Base-by-base conservation (phyloP, 73 alveolate species). In the Stentor roeselii region DNA sequence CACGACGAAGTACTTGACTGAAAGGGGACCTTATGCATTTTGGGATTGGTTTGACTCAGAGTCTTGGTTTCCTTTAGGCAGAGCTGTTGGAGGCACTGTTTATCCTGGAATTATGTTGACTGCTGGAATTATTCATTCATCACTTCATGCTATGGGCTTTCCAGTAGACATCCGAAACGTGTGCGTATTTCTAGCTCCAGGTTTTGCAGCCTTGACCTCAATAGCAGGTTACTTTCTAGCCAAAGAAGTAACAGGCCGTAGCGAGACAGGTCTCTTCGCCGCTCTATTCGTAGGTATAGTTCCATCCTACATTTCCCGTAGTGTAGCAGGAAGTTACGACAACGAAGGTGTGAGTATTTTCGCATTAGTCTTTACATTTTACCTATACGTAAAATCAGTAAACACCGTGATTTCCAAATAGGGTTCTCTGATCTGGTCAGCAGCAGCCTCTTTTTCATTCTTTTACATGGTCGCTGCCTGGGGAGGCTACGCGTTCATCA, bases 41-140 rank as follows among this genome's bases (percentile, higher is more conserved):
- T 98, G 99, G 99, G 96, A 98, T 87, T 98, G 99, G 99, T 98
- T 92, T 86, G 99, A 98, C 86, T 88, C 97, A 35, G 99, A 96
- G 86, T 95, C 99, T 39, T 98, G 99, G 99, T 96, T 96, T 88
- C 99, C 99, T 3, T 93, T 98, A 39, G 99, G 99, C 15, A 92
- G 99, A 90, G 97, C 95, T 41, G 94, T 96, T 50, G 99, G 99
- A 75, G 99, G 99, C 39, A 98, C 99, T 30, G 90, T 98, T 61
- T 98, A 95, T 93, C 99, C 99, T 30, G 99, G 99, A 11, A 90
- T 98, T 50, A 98, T 98, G 99, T 89, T 92, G 67, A 98, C 99
- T 1, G 88, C 99, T 30, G 98, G 97, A 6, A 83, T 90, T 34
- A 90, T 98, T 76, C 93, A 96, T 83, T 93, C 98, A 99, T 61